Conservation (phyloP, 2,329 filamentous ascomycete species). For the Plenodomus biglobosus region DNA sequence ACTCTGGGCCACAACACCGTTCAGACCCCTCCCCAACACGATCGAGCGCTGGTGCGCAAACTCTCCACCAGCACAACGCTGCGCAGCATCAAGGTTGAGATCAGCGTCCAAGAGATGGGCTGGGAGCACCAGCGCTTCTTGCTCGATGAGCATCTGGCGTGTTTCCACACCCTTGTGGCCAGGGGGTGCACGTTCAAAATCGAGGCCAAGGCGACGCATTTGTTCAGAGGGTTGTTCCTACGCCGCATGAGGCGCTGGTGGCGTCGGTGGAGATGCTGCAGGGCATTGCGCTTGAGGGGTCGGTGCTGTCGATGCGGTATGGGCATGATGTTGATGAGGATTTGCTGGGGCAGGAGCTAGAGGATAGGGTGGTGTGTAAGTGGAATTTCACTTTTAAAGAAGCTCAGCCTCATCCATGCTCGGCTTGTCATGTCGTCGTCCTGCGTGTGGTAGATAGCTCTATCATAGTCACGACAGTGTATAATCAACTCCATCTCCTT, state of each 20-base stretch:
- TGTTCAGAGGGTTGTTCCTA: background rate
- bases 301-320: background rate
- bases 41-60: background rate
- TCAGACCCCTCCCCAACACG: no score
- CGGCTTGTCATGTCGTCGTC: no score
- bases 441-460: background rate
- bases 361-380: background rate
- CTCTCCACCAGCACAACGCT: background rate
- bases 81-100: background rate
- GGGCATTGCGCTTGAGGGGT: background rate
- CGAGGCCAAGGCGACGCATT: background rate
- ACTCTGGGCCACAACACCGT: background rate
- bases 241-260: background rate
- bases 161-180: background rate
- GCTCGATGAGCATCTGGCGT: background rate
- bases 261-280: background rate
- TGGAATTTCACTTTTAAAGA: background rate
- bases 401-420: no score
- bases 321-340: background rate
- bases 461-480: no score
- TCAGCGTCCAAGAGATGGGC: background rate
- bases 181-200: background rate
- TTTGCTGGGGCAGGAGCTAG: background rate
- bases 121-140: background rate
- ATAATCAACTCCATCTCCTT: no score